Evolutionary conservation across 2,329 filamentous ascomycete species (phyloP).

Genomic region (Rhynchosporium secalis): DNA sequence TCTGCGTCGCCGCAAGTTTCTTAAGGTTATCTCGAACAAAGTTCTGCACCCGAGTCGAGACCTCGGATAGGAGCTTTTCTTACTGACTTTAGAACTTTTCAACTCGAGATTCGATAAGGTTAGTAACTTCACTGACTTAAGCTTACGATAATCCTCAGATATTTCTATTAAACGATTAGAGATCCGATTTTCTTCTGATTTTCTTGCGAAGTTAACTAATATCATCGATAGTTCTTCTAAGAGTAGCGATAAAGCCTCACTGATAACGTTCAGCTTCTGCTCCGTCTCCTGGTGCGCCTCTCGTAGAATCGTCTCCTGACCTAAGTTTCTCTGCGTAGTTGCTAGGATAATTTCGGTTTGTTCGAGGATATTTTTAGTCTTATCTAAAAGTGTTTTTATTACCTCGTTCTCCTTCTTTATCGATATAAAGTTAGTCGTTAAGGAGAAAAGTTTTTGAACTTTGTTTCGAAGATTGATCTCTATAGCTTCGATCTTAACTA

Average conservation of each 20-base stretch:
- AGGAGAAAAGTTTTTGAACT: slow-evolving; percentile 83
- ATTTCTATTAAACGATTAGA: slow-evolving; percentile 76
- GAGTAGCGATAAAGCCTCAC: slow-evolving; percentile 74
- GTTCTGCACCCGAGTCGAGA: slow-evolving; percentile 70
- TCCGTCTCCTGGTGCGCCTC: slow-evolving; percentile 88
- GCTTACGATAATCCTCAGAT: slow-evolving; percentile 76
- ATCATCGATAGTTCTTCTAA: slow-evolving; percentile 76
- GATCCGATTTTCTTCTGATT: slow-evolving; percentile 78
- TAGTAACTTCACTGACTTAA: slow-evolving; percentile 75
- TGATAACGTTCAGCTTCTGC: slow-evolving; percentile 69
- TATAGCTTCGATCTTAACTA: slow-evolving; percentile 87
- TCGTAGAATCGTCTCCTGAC: slow-evolving; percentile 76
- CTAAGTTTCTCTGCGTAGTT: slow-evolving; percentile 72
- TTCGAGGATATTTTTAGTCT: slow-evolving; percentile 78
- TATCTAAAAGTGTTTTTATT: slow-evolving; percentile 69
- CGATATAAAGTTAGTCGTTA: slow-evolving; percentile 84
- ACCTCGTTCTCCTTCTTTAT: slow-evolving; percentile 88
- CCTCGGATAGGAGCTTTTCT: slow-evolving; percentile 63
- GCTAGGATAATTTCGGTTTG: slow-evolving; percentile 84
- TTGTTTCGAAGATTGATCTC: slow-evolving; percentile 91
- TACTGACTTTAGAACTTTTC: slow-evolving; percentile 73
- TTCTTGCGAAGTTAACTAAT: slow-evolving; percentile 83
- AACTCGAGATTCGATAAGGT: slow-evolving; percentile 73
- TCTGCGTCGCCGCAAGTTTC: slow-evolving; percentile 68
- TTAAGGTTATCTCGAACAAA: slow-evolving; percentile 77